phyloP scores from a whole-genome alignment of 1,284 basidiomycete genomes.

The Leccinum laetum region DNA sequence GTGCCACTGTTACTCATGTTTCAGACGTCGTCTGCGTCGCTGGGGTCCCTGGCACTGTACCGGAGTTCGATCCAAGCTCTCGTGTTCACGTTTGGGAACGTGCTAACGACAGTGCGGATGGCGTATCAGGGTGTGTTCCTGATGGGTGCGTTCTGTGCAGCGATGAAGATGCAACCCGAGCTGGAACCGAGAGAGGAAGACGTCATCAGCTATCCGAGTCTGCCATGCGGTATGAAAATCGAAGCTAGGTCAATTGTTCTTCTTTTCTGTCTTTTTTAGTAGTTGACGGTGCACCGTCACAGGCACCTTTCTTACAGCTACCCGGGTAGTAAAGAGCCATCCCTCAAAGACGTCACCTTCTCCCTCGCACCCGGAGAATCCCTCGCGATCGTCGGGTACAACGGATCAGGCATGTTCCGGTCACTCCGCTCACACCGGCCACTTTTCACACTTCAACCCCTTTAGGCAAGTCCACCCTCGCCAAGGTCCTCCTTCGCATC shows the following conservation, averaged over 20 bases:
- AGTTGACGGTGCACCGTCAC: constrained; percentile 19
- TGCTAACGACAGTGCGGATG: constrained; percentile 63
- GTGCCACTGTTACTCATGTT: constrained; percentile 71
- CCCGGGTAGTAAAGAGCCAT: constrained; percentile 65
- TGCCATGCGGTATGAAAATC: constrained; percentile 62
- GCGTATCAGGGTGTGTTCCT: constrained; percentile 80
- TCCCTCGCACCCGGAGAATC: constrained; percentile 70
- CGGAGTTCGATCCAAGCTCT: constrained; percentile 74
- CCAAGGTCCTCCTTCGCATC: constrained; percentile 75
- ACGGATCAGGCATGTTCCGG: constrained; percentile 64
- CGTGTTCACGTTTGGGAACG: constrained; percentile 58
- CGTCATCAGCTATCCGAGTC: constrained; percentile 44
- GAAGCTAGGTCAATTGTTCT: constrained; percentile 55
- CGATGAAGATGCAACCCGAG: constrained; percentile 65
- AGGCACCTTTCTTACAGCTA: constrained; percentile 77
- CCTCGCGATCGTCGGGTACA: constrained; percentile 81
- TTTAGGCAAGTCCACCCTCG: constrained; percentile 79
- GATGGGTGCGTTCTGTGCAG: constrained; percentile 80
- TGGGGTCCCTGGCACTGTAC: constrained; percentile 78
- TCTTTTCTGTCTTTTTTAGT: constrained; percentile 1
- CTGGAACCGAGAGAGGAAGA: constrained; percentile 59
- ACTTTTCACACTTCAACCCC: neutral
- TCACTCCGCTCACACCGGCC: neutral
- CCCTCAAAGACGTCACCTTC: constrained; percentile 68
- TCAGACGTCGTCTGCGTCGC: constrained; percentile 66